These are phyloP conservation scores for Sisymbrium irio DNA, from an alignment of 345 rosid species.

Conservation along the genomic window DNA sequence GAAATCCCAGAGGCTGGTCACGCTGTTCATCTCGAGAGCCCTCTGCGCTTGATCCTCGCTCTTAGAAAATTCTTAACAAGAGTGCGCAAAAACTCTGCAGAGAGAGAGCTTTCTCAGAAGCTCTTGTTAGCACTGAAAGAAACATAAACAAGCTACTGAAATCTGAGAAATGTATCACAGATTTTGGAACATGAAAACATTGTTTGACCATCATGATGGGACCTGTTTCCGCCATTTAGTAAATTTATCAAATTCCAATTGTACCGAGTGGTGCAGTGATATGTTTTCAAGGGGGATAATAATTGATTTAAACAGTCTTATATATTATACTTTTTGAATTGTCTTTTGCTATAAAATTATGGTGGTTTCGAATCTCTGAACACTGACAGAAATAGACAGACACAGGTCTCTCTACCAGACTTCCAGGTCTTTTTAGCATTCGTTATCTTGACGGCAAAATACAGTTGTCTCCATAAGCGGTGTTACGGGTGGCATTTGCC, in stretches of 20 bases:
- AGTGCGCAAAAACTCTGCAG: constrained; percentile 21
- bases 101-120: constrained; percentile 22
- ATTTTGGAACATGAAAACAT: constrained; percentile 6
- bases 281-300: neutral
- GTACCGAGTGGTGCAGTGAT: neutral
- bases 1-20: constrained; percentile 71
- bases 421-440: constrained; percentile 17
- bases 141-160: constrained; percentile 3
- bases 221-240: neutral
- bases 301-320: neutral
- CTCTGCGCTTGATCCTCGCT: constrained; percentile 52
- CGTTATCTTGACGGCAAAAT: neutral
- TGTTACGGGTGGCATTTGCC: neutral
- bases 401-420: neutral
- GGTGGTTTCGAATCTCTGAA: neutral
- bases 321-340: neutral
- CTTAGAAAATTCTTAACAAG: constrained; percentile 55
- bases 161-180: neutral
- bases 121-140: constrained; percentile 26
- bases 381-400: constrained; percentile 17
- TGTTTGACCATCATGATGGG: neutral
- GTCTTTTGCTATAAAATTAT: neutral
- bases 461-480: constrained; percentile 11
- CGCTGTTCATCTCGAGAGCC: constrained; percentile 89
- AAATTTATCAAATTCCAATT: constrained; percentile 1